These are phyloP conservation scores for Pseudonitzschia multiseries DNA, from an alignment of 108 stramenopile genomes.

Conservation along the genomic window DNA sequence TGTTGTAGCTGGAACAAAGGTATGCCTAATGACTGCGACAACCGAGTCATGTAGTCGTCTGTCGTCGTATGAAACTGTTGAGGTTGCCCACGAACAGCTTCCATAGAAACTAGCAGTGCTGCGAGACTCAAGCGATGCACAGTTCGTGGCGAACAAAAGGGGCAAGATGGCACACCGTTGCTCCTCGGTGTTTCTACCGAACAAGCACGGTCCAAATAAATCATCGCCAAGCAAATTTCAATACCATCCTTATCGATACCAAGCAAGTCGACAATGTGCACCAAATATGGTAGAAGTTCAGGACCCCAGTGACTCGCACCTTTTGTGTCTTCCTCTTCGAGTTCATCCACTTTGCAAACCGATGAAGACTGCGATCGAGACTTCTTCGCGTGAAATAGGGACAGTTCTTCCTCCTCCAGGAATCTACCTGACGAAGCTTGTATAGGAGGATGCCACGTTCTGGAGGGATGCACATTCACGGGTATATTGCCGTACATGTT, in stretches of 20 bases:
- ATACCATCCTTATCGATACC: slow-evolving; percentile 19
- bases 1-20: slow-evolving; percentile 24
- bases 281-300: slow-evolving; percentile 37
- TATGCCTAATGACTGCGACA: slow-evolving; percentile 30
- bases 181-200: slow-evolving; percentile 45
- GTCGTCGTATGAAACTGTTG: not conserved
- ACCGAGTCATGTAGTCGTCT: slow-evolving; percentile 10
- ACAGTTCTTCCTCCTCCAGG: slow-evolving; percentile 26
- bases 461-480: slow-evolving; percentile 29
- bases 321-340: not conserved
- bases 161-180: slow-evolving; percentile 34
- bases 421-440: not conserved
- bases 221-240: slow-evolving; percentile 39
- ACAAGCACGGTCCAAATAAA: slow-evolving; percentile 55
- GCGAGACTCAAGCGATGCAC: slow-evolving; percentile 43
- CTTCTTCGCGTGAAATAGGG: slow-evolving; percentile 47
- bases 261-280: slow-evolving; percentile 25
- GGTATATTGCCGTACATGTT: slow-evolving; percentile 5
- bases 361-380: slow-evolving; percentile 1
- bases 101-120: slow-evolving; percentile 27
- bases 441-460: slow-evolving; percentile 33
- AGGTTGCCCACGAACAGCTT: slow-evolving; percentile 21
- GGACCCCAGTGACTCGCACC: slow-evolving; percentile 45
- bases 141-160: slow-evolving; percentile 44
- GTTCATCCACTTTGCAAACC: not conserved